A percentile compares a stretch with the other conserved stretches of the same genome.
Evolutionary conservation across 2,329 filamentous ascomycete genomes (phyloP).

Genomic region (Ophiosphaerella herpotricha): DNA sequence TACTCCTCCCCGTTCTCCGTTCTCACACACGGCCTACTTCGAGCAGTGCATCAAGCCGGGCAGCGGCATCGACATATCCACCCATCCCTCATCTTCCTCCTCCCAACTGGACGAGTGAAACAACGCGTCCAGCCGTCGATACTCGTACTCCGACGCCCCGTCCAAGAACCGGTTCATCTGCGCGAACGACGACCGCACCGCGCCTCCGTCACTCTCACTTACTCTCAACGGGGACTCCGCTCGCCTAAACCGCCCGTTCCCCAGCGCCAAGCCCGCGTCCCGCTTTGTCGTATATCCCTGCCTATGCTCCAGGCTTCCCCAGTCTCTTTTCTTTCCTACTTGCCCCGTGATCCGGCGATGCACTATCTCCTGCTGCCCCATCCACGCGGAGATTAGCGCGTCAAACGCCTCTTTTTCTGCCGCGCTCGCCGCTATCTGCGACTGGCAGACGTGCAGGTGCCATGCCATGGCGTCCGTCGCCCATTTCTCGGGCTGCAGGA

Average conservation of each 20-base stretch:
- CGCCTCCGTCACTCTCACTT: too few species aligned
- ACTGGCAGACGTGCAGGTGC: background rate
- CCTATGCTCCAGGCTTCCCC: background rate
- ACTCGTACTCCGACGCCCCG: too few species aligned
- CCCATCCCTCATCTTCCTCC: too few species aligned
- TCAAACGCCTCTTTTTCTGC: background rate
- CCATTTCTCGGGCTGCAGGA: background rate
- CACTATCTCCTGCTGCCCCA: background rate
- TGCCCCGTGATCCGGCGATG: background rate
- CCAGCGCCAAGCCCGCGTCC: background rate
- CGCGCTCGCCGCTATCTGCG: too few species aligned
- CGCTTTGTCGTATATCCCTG: background rate
- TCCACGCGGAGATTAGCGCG: background rate
- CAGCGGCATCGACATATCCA: too few species aligned
- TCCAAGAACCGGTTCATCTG: too few species aligned
- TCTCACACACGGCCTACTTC: too few species aligned
- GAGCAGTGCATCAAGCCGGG: too few species aligned
- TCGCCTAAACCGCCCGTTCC: background rate
- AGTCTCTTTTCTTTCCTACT: background rate
- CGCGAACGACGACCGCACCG: too few species aligned
- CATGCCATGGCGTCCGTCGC: background rate
- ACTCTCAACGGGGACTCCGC: background rate
- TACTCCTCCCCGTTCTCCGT: too few species aligned
- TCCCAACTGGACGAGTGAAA: too few species aligned
- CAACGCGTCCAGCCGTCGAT: too few species aligned